A percentile compares a stretch with the other conserved stretches of the same genome.
These are phyloP conservation scores for Talaromyces marneffei DNA, from an alignment of 2,329 filamentous ascomycete genomes.

Conservation along the genomic window DNA sequence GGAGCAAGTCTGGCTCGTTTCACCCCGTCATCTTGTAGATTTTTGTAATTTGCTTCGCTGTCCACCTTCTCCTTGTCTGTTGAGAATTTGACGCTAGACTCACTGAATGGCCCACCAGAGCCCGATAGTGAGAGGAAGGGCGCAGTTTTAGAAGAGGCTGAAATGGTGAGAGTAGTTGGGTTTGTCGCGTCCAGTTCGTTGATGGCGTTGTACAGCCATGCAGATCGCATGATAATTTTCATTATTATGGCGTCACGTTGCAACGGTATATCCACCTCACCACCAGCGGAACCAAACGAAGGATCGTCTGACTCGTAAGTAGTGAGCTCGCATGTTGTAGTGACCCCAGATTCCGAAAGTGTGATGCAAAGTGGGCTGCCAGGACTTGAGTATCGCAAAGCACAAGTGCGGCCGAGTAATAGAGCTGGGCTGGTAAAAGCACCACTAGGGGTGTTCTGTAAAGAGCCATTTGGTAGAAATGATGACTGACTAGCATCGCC, in stretches of 20 bases:
- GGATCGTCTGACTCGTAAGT: conserved; percentile 79
- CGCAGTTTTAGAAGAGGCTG: conserved; percentile 52
- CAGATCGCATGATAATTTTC: conserved; percentile 85
- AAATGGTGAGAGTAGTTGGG: conserved; percentile 67
- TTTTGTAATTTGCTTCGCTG: conserved; percentile 26
- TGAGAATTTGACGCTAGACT: conserved; percentile 56
- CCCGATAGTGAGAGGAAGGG: conserved; percentile 72
- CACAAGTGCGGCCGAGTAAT: conserved; percentile 79
- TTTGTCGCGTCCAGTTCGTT: conserved; percentile 56
- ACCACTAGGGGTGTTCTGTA: conserved; percentile 51
- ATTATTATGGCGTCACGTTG: conserved; percentile 71
- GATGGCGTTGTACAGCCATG: conserved; percentile 48
- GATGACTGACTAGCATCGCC: conserved; percentile 52
- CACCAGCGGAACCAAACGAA: conserved; percentile 39
- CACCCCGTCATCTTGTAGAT: conserved; percentile 31
- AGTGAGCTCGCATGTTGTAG: conserved; percentile 80
- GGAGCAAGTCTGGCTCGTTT: conserved; percentile 35
- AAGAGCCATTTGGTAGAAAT: conserved; percentile 77
- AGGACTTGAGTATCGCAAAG: conserved; percentile 66
- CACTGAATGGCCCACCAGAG: conserved; percentile 53
- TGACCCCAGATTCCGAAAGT: conserved; percentile 78
- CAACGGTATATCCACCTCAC: conserved; percentile 64
- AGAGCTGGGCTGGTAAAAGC: conserved; percentile 80
- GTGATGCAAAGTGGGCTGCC: conserved; percentile 79
- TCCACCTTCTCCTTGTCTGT: conserved; percentile 37